phyloP scores from a whole-genome alignment of 2,329 filamentous ascomycete species.

The Colletotrichum sp. region DNA sequence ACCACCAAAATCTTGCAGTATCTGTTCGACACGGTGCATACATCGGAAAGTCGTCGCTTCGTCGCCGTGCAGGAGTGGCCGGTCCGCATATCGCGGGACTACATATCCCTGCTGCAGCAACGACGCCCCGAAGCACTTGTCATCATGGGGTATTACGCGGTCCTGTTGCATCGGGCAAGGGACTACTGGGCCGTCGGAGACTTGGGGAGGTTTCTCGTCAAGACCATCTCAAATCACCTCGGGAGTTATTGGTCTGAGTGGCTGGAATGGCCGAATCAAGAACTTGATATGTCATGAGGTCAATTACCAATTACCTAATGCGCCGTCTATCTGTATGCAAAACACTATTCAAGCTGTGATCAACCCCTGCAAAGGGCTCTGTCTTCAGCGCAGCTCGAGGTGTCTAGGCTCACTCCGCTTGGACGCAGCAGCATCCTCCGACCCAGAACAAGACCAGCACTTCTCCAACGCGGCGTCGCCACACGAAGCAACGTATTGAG shows the following conservation, averaged over 20 bases:
- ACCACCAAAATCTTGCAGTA: not conserved
- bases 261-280: conserved; percentile 26
- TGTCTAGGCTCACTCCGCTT: not conserved
- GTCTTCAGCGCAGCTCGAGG: not conserved
- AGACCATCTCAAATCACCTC: conserved; percentile 22
- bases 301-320: not conserved
- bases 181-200: conserved; percentile 37
- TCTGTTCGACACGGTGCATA: not conserved
- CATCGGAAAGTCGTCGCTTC: conserved; percentile 24
- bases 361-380: not conserved
- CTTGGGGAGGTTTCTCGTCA: conserved; percentile 26
- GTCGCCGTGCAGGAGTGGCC: conserved; percentile 32
- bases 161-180: conserved; percentile 38
- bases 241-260: conserved; percentile 29
- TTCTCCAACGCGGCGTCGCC: not conserved
- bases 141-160: conserved; percentile 46
- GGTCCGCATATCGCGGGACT: conserved; percentile 35
- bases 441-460: not conserved
- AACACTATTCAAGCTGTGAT: not conserved
- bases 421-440: not conserved
- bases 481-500: conserved; percentile 25
- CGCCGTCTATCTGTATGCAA: not conserved
- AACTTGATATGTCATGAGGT: not conserved
- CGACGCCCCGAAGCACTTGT: conserved; percentile 28
- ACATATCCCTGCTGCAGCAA: conserved; percentile 26